Evolutionary conservation across 257 asterid genomes (phyloP).

Genomic region (Capsicum pubescens): DNA sequence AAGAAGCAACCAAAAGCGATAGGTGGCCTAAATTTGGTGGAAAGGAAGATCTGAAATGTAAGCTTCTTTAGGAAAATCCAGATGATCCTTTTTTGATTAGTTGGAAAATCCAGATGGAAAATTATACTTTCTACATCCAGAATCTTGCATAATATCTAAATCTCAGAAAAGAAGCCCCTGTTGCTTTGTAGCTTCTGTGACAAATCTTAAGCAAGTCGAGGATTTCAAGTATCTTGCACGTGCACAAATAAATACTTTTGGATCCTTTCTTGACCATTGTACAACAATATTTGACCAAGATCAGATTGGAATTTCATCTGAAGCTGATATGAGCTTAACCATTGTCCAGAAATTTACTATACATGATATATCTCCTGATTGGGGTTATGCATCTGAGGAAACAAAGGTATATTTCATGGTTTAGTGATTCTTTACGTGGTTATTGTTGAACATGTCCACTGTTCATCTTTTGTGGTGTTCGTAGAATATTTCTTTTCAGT

Average conservation of each 20-base stretch:
- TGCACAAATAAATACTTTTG: slow-evolving; percentile 50
- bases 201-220: slow-evolving; percentile 50
- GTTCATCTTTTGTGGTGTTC: background rate
- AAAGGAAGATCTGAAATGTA: slow-evolving; percentile 51
- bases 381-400: slow-evolving; percentile 81
- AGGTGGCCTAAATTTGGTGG: slow-evolving; percentile 45
- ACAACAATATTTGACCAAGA: slow-evolving; percentile 61
- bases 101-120: slow-evolving; percentile 25
- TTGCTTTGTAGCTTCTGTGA: slow-evolving; percentile 50
- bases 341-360: slow-evolving; percentile 70
- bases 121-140: background rate
- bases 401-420: slow-evolving; percentile 64
- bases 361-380: slow-evolving; percentile 86
- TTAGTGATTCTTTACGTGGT: slow-evolving; percentile 4
- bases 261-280: slow-evolving; percentile 46
- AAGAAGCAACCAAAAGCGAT: slow-evolving; percentile 27
- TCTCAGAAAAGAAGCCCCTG: slow-evolving; percentile 27
- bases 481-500: slow-evolving; percentile 2
- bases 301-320: slow-evolving; percentile 53
- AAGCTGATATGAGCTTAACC: slow-evolving; percentile 54
- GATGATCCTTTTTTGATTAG: slow-evolving; percentile 25
- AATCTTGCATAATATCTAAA: slow-evolving; percentile 8
- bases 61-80: slow-evolving; percentile 39
- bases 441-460: background rate
- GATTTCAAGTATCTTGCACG: slow-evolving; percentile 44